Evolutionary conservation across 2,329 filamentous ascomycete species (phyloP).

Genomic region (Cytospora schulzeri): DNA sequence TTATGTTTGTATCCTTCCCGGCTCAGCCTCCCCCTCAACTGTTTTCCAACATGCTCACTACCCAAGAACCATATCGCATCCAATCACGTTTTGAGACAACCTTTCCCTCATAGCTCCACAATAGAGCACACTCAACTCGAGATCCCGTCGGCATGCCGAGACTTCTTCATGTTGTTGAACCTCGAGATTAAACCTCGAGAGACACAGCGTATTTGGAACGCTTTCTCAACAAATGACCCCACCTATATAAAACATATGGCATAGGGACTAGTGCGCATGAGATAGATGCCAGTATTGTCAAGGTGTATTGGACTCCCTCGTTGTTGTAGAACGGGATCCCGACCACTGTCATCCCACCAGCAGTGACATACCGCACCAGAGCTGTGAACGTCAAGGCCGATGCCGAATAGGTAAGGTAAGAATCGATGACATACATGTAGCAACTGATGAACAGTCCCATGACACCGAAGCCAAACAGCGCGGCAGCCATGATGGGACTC

Average conservation of each 20-base stretch:
- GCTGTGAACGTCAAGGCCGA: constrained; percentile 39
- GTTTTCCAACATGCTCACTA: no score
- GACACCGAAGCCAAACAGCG: constrained; percentile 49
- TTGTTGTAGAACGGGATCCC: constrained; percentile 40
- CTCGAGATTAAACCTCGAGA: constrained; percentile 6
- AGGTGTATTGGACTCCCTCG: constrained; percentile 38
- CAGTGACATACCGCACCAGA: constrained; percentile 36
- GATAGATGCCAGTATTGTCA: constrained; percentile 39
- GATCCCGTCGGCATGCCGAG: neutral
- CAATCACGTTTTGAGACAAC: no score
- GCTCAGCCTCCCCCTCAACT: no score
- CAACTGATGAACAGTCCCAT: constrained; percentile 42
- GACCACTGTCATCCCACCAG: constrained; percentile 40
- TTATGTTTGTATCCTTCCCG: no score
- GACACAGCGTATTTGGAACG: constrained; percentile 26
- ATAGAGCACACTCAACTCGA: neutral
- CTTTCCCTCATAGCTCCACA: no score
- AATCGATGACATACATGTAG: constrained; percentile 43
- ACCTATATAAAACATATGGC: constrained; percentile 35
- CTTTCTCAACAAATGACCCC: constrained; percentile 27
- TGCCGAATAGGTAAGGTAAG: constrained; percentile 39
- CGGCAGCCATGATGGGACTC: constrained; percentile 46
- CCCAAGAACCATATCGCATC: no score
- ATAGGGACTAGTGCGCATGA: constrained; percentile 35
- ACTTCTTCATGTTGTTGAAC: neutral